These are phyloP conservation scores for Phialophora verrucosa DNA, from an alignment of 2,329 filamentous ascomycete species.

Conservation along the genomic window DNA sequence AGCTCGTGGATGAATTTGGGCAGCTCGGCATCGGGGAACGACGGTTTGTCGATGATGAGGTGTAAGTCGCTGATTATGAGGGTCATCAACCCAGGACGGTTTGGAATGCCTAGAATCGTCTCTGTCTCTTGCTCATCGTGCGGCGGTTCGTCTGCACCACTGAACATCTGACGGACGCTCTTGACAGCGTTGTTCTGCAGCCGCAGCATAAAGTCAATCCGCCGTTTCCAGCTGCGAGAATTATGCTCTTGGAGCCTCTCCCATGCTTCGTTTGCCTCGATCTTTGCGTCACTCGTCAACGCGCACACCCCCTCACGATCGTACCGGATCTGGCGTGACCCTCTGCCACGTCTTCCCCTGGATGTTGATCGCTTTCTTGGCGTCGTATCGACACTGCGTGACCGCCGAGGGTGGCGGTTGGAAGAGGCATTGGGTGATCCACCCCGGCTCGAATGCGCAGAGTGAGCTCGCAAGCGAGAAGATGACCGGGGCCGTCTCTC, in stretches of 20 bases:
- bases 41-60: slow-evolving; percentile 86
- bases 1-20: slow-evolving; percentile 84
- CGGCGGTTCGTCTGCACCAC: slow-evolving; percentile 78
- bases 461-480: slow-evolving; percentile 60
- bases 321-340: slow-evolving; percentile 61
- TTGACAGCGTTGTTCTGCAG: slow-evolving; percentile 75
- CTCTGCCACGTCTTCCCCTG: slow-evolving; percentile 45
- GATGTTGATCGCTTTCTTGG: slow-evolving; percentile 44
- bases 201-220: slow-evolving; percentile 77
- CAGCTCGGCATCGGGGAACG: slow-evolving; percentile 80
- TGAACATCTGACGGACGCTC: slow-evolving; percentile 79
- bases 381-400: slow-evolving; percentile 61
- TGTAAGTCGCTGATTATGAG: slow-evolving; percentile 83
- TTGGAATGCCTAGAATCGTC: slow-evolving; percentile 81
- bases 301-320: slow-evolving; percentile 77
- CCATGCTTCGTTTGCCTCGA: slow-evolving; percentile 77
- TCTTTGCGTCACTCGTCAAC: slow-evolving; percentile 72
- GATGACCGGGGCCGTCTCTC: slow-evolving; percentile 61
- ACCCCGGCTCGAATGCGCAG: slow-evolving; percentile 58
- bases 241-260: slow-evolving; percentile 79
- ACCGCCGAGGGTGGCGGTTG: slow-evolving; percentile 44
- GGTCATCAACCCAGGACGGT: slow-evolving; percentile 81
- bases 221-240: slow-evolving; percentile 86
- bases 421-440: slow-evolving; percentile 44
- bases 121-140: slow-evolving; percentile 84